Percentiles rank a stretch among this genome's conserved stretches.
Conservation (phyloP, 2,329 filamentous ascomycete species). For the Bipolaris victoriae region DNA sequence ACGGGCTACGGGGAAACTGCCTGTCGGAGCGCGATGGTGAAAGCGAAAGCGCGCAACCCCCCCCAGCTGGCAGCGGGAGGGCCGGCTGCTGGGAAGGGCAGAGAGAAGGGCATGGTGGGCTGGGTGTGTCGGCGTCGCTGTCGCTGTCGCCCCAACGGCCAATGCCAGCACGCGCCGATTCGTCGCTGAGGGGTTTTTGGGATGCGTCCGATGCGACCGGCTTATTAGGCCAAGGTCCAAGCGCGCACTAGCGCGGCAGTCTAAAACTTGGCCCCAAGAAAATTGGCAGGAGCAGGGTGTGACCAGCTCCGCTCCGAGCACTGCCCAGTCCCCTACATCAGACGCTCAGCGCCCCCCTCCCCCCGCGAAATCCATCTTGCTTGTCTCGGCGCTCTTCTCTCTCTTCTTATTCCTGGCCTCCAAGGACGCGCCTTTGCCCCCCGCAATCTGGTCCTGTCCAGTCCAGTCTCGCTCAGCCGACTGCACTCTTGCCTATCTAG, state of each 20-base stretch:
- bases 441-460: constrained; percentile 1
- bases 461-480: too few relatives aligned
- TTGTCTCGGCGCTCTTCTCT: constrained; percentile 17
- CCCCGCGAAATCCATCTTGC: constrained; percentile 12
- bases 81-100: not conserved
- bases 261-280: constrained; percentile 8
- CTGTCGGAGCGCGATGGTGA: too few relatives aligned
- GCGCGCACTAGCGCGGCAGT: constrained; percentile 1
- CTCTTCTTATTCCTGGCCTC: constrained; percentile 11
- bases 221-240: constrained; percentile 5
- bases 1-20: not conserved
- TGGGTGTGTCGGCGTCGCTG: not conserved
- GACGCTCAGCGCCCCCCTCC: constrained; percentile 6
- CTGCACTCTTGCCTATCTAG: constrained; percentile 1
- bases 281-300: constrained; percentile 5
- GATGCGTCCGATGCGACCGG: not conserved
- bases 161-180: not conserved
- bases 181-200: constrained; percentile 6
- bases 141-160: not conserved
- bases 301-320: constrained; percentile 7
- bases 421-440: constrained; percentile 7
- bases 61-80: not conserved
- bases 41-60: not conserved
- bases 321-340: constrained; percentile 9
- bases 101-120: not conserved